Evolutionary conservation across 352 stramenopile species (phyloP), one percentile per base, ranked within the genome.

Genomic region (Aphanomyces cochlioides): DNA sequence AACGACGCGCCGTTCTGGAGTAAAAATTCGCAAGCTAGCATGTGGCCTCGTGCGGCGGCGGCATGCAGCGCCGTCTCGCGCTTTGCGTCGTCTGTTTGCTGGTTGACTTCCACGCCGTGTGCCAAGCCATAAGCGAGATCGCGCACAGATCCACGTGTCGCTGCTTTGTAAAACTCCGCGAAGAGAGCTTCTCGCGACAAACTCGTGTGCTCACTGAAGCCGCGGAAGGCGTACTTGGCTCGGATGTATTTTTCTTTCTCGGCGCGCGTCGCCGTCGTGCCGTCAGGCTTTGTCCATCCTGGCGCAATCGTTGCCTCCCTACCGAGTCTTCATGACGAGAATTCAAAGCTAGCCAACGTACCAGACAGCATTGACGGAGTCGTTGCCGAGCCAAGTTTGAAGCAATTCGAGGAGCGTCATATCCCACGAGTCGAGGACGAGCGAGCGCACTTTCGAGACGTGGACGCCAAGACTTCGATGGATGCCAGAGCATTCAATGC

Each of bases 401-500:
- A 95, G 58, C 4, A 95, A 74, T 4, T 76, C 38, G 10, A 95
- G 67, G 5, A 93, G 74, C 5, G 79, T 64, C 84, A 95, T 90
- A 56, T 95, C 87, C 89, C 90, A 95, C 28, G 87, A 93, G 72
- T 97, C 91, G 28, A 98, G 78, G 4, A 82, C 79, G 15, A 97
- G 70, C 38, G 89, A 97, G n/a, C 94, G 82, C 47, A 99, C 92
- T 78, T 98, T 98, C 47, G 93, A 98, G 38, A 99, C 90, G 80
- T 99, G 96, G 3, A 98, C 93, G 56, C 96, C 96, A 17, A 99
- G 83, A 69, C 87, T 97, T 47, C 96, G 85, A 72, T 99, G 96
- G 45, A 99, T 98, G 15, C 95, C 96, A 45, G 89, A 97, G 75
- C 96, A 99, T 74, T 98, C 89, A 72, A 99, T 98, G 73, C 96